Percentiles rank a stretch among this genome's conserved stretches.
phyloP scores from a whole-genome alignment of 2,329 filamentous ascomycete genomes.

The Aureobasidium sp. region DNA sequence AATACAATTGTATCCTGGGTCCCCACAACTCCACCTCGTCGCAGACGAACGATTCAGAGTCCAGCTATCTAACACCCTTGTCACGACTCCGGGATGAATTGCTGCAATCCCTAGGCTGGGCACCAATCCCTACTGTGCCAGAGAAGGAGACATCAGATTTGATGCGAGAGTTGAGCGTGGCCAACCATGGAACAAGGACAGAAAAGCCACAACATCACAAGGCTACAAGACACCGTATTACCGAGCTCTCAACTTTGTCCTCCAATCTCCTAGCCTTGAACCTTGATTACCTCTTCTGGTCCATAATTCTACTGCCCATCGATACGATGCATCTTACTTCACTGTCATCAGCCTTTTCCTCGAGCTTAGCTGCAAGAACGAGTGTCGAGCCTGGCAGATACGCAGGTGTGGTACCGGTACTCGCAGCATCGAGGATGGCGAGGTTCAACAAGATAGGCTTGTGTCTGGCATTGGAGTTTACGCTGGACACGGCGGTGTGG shows the following conservation, averaged over 20 bases:
- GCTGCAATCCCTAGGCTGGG: conserved; percentile 2
- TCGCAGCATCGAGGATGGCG: not conserved
- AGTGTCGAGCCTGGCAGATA: not conserved
- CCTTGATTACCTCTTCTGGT: not conserved
- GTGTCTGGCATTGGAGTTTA: conserved; percentile 16
- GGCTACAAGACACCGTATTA: not conserved
- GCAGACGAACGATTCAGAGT: not conserved
- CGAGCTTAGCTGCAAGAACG: not conserved
- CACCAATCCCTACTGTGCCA: not conserved
- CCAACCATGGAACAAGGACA: not conserved
- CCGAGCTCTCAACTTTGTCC: not conserved
- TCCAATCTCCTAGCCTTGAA: conserved; percentile 8
- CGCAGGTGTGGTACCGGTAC: not conserved
- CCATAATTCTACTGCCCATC: conserved; percentile 7
- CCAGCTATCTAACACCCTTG: not conserved
- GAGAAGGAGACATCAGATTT: not conserved
- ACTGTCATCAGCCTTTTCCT: not conserved
- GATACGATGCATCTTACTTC: not conserved
- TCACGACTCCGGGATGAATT: not conserved
- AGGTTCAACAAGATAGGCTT: conserved; percentile 16
- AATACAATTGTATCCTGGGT: not conserved
- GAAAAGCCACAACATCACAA: not conserved
- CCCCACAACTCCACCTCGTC: not conserved
- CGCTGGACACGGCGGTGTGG: conserved; percentile 15
- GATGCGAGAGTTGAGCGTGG: not conserved